Conservation (phyloP, 768 basidiomycete genomes). For the Mycena rosella region DNA sequence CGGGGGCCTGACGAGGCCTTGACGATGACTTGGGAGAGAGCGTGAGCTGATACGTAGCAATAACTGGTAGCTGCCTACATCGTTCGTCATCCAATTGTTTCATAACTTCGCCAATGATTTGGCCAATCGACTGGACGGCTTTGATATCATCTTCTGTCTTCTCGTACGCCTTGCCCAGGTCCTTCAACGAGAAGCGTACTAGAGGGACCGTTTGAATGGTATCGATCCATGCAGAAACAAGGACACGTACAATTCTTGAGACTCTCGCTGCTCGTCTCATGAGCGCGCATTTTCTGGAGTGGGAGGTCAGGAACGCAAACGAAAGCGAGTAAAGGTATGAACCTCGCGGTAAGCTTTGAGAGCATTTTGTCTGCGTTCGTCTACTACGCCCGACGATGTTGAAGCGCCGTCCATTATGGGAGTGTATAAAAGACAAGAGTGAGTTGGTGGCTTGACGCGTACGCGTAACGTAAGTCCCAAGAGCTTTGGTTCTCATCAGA, state of each 20-base stretch:
- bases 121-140: constrained; percentile 97
- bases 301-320: constrained; percentile 26
- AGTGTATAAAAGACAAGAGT: no score
- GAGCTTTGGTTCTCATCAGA: neutral
- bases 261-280: constrained; percentile 87
- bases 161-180: constrained; percentile 88
- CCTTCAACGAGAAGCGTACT: constrained; percentile 94
- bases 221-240: neutral
- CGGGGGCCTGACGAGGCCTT: constrained; percentile 98
- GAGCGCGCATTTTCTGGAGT: constrained; percentile 91
- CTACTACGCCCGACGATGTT: constrained; percentile 72
- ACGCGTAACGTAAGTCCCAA: constrained; percentile 57
- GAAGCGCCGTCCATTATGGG: constrained; percentile 62
- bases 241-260: constrained; percentile 86
- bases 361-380: constrained; percentile 79
- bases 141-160: constrained; percentile 99
- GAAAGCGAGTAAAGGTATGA: constrained; percentile 26
- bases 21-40: constrained; percentile 81
- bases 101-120: constrained; percentile 99
- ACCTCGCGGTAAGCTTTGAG: constrained; percentile 85
- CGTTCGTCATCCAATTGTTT: constrained; percentile 98
- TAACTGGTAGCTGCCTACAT: constrained; percentile 67
- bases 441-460: constrained; percentile 29
- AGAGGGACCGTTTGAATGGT: constrained; percentile 19
- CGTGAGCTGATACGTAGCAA: constrained; percentile 7